phyloP scores from a whole-genome alignment of 441 rosid genomes.

The Arabidopsis lyrata region DNA sequence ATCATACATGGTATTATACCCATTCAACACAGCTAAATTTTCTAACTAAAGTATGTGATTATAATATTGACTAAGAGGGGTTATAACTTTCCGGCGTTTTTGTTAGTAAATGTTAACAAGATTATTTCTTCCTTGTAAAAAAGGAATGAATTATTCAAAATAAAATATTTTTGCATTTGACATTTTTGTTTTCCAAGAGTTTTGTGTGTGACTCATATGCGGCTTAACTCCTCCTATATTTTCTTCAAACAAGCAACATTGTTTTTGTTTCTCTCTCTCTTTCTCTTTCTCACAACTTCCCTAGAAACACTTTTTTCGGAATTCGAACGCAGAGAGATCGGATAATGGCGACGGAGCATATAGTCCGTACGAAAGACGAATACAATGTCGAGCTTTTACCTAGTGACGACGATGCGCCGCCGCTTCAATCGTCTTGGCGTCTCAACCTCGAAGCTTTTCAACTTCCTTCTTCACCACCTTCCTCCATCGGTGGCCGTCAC shows the following conservation, averaged over 20 bases:
- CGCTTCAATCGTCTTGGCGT: constrained; percentile 52
- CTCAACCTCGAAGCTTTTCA: constrained; percentile 58
- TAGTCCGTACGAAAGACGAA: constrained; percentile 30
- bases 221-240: neutral
- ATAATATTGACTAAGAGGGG: too few relatives aligned
- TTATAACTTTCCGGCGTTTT: too few relatives aligned
- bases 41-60: too few relatives aligned
- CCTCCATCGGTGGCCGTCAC: constrained; percentile 14
- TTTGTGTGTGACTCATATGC: too few relatives aligned
- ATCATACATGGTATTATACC: too few relatives aligned
- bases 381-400: constrained; percentile 51
- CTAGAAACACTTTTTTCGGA: neutral
- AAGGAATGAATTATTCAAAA: too few relatives aligned
- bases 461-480: constrained; percentile 44
- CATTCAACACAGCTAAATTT: too few relatives aligned
- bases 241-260: neutral
- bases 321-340: constrained; percentile 10
- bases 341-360: constrained; percentile 34
- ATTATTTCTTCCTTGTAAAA: too few relatives aligned
- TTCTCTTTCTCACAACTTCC: constrained; percentile 32
- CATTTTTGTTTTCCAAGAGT: too few relatives aligned
- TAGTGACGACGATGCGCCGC: constrained; percentile 26
- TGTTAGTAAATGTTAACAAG: too few relatives aligned
- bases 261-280: neutral
- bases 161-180: too few relatives aligned